Evolutionary conservation across 2,329 filamentous ascomycete genomes (phyloP).

Genomic region (Bisporella sp.): DNA sequence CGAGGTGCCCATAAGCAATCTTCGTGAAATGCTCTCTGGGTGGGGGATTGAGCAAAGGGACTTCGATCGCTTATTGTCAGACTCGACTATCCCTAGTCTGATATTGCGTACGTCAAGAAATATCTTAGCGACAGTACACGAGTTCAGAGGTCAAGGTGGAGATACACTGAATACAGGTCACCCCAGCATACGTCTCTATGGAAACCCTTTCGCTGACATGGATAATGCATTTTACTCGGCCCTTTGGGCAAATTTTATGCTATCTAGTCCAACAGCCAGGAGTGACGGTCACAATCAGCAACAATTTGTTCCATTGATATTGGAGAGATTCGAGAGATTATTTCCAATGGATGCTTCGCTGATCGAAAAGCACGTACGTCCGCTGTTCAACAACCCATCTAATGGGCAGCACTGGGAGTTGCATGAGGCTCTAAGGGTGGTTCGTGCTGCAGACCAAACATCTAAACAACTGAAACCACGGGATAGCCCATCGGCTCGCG

Average conservation of each 20-base stretch:
- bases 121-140: conserved; percentile 65
- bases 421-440: conserved; percentile 44
- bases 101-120: conserved; percentile 73
- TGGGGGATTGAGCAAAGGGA: conserved; percentile 35
- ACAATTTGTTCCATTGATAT: conserved; percentile 28
- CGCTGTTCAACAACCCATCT: conserved; percentile 27
- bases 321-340: conserved; percentile 29
- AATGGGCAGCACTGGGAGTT: conserved; percentile 30
- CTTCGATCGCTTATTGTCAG: conserved; percentile 49
- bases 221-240: conserved; percentile 32
- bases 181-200: conserved; percentile 28
- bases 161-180: conserved; percentile 22
- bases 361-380: conserved; percentile 30
- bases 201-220: conserved; percentile 27
- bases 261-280: conserved; percentile 19
- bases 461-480: conserved; percentile 38
- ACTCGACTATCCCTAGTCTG: conserved; percentile 59
- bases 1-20: conserved; percentile 54
- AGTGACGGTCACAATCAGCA: conserved; percentile 17
- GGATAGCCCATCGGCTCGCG: conserved; percentile 14
- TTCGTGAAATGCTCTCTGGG: conserved; percentile 52
- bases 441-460: conserved; percentile 48
- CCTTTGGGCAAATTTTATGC: conserved; percentile 30
- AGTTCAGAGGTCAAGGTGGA: conserved; percentile 31
- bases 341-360: conserved; percentile 32